Base-by-base conservation (phyloP, 2,329 filamentous ascomycete species). In the Curvularia lunata region DNA sequence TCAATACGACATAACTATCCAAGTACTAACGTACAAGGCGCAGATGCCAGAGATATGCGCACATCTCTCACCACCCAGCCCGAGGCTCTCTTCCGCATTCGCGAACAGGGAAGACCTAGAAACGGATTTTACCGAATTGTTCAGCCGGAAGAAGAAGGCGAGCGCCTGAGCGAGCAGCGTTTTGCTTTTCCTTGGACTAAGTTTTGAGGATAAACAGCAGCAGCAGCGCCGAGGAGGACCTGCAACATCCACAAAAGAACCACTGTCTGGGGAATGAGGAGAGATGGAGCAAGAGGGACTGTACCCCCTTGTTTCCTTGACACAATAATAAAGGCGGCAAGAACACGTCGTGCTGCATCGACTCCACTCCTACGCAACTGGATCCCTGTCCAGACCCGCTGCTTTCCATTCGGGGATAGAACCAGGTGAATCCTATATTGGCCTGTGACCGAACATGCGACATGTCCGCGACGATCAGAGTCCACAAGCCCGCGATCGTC, bases 101-200 rank as follows among this genome's bases (percentile, higher is more conserved):
- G 54, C 56, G 1, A 51, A 55, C 21, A 13, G 32, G 9, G 40
- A 45, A 42, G 41, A 37, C 6, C 62, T 73, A 25, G 71, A 74
- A 55, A 74, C 72, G 7, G 72, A 74, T 51, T 74, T 72, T 47
- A 74, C 72, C 2, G 56, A 63, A 23, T 50, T 51, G 12, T 75
- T 61, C 54, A 64, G 63, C 48, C 41, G 27, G 41, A 59, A 65
- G n/a, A 59, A 62, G 42, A 56, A 37, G 21, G 41, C 41, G 18
- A 41, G 52, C 4, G 52, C 37, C 18, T 58, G 52, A 58, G 30
- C 19, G 8, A 40, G 25, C 4, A 25, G 5, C 23, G 21, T 28
- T 9, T 40, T 21, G 21, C 21, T 28, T 34, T 18, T 27, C 8
- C 13, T 47, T 3, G 2, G 28, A 30, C 10, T 6, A 18, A 32